A percentile compares a stretch with the other conserved stretches of the same genome.
These are phyloP conservation scores for Davidsoniella neocaledoniae DNA, from an alignment of 2,329 filamentous ascomycete species.

Conservation along the genomic window DNA sequence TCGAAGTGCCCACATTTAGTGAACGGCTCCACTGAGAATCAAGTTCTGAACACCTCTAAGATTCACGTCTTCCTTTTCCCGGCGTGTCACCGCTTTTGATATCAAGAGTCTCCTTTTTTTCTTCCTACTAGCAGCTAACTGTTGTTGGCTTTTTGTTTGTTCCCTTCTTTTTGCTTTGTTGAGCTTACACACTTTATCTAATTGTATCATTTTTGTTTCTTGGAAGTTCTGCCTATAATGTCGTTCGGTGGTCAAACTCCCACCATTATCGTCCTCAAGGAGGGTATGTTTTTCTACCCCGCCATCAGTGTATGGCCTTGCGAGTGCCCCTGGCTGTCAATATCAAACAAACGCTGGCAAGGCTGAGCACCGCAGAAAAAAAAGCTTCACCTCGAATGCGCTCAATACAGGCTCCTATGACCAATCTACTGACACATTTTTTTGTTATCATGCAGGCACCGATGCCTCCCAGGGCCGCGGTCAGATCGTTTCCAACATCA, in stretches of 20 bases:
- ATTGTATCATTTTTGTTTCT: constrained; percentile 3
- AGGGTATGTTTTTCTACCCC: constrained; percentile 50
- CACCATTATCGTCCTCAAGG: constrained; percentile 94
- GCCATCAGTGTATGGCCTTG: constrained; percentile 18
- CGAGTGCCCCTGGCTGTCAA: constrained; percentile 15
- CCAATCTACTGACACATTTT: constrained; percentile 1
- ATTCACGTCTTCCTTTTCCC: constrained; percentile 10
- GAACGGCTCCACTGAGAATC: constrained; percentile 7
- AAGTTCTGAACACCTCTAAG: constrained; percentile 8
- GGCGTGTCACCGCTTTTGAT: constrained; percentile 11
- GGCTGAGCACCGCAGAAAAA: not conserved
- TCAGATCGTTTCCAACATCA: constrained; percentile 95
- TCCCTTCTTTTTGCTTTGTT: constrained; percentile 3
- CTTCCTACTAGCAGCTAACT: not conserved
- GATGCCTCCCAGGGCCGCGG: constrained; percentile 94
- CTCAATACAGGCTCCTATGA: not conserved
- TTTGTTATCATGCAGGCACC: constrained; percentile 46
- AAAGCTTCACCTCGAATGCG: not conserved
- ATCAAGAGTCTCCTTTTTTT: constrained; percentile 6
- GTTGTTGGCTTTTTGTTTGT: not conserved
- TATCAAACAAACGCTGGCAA: constrained; percentile 5
- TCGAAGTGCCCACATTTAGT: constrained; percentile 1
- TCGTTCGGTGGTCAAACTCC: constrained; percentile 95
- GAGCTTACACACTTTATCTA: constrained; percentile 2
- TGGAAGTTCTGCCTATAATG: constrained; percentile 36